A percentile compares a stretch with the other conserved stretches of the same genome.
Conservation (phyloP, 75 land plant species). For the Selaginella moellendorffii region DNA sequence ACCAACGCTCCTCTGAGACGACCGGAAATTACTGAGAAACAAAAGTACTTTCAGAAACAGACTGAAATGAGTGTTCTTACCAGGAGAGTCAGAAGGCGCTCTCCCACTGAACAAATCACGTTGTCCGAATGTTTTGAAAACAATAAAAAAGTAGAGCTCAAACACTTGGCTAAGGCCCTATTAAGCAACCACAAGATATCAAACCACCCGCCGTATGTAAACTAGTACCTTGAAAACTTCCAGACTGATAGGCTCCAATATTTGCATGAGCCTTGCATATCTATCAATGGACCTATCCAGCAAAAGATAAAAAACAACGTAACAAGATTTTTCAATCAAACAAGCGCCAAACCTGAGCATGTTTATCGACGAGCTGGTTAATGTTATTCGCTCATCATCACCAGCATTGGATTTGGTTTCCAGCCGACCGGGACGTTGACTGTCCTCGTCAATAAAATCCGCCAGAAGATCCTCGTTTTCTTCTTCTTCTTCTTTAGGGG, state of each 20-base stretch:
- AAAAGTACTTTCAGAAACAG: neutral
- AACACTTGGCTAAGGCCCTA: slow-evolving; percentile 89
- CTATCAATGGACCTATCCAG: slow-evolving; percentile 84
- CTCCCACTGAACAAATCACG: slow-evolving; percentile 35
- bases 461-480: slow-evolving; percentile 95
- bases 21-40: slow-evolving; percentile 28
- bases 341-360: slow-evolving; percentile 43
- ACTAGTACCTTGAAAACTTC: slow-evolving; percentile 78
- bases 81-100: slow-evolving; percentile 26
- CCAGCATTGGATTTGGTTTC: slow-evolving; percentile 23
- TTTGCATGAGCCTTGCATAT: slow-evolving; percentile 97
- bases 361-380: slow-evolving; percentile 77
- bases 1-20: slow-evolving; percentile 53
- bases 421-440: slow-evolving; percentile 79
- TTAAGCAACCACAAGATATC: neutral
- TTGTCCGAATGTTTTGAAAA: slow-evolving; percentile 80
- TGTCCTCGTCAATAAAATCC: slow-evolving; percentile 98
- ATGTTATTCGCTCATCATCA: slow-evolving; percentile 42
- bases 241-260: slow-evolving; percentile 58
- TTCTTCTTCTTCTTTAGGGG: slow-evolving; percentile 38
- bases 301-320: neutral
- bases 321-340: neutral
- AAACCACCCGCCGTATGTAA: neutral
- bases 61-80: slow-evolving; percentile 25
- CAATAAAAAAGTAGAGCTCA: slow-evolving; percentile 55